These are phyloP conservation scores for Polymyxa betae DNA, from an alignment of 208 protist species.

Conservation along the genomic window DNA sequence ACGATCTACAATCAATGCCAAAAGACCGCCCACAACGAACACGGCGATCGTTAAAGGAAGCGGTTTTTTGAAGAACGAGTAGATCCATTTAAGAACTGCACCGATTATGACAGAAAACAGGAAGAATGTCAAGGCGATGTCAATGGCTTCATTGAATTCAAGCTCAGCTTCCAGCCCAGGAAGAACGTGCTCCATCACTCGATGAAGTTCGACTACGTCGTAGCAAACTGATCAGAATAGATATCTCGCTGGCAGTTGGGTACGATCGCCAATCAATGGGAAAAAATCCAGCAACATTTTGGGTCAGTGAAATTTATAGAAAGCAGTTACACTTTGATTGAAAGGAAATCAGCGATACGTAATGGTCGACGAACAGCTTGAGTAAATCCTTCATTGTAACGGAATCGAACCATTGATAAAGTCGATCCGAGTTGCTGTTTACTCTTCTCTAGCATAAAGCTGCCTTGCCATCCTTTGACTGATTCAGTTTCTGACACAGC, in stretches of 20 bases:
- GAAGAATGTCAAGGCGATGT: slow-evolving; percentile 47
- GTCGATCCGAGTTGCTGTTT: not conserved
- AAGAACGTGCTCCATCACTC: too few species aligned
- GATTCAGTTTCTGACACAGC: not conserved
- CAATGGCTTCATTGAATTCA: not conserved
- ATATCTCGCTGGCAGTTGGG: too few species aligned
- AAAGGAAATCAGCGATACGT: not conserved
- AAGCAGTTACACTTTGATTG: too few species aligned
- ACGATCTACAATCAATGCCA: not conserved
- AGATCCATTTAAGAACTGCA: slow-evolving; percentile 31
- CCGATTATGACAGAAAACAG: slow-evolving; percentile 3
- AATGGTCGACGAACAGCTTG: slow-evolving; percentile 25
- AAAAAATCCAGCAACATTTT: too few species aligned
- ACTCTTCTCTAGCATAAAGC: not conserved
- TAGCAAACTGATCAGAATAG: too few species aligned
- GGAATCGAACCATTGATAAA: not conserved
- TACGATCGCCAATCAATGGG: too few species aligned
- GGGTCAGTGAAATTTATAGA: too few species aligned
- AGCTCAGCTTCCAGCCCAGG: too few species aligned
- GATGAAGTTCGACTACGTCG: too few species aligned
- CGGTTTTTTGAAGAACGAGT: slow-evolving; percentile 47
- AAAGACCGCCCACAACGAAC: slow-evolving; percentile 4
- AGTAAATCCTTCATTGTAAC: slow-evolving; percentile 5
- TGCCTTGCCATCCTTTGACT: not conserved
- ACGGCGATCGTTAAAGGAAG: slow-evolving; percentile 30